Base-by-base conservation (phyloP, 2,329 filamentous ascomycete genomes). In the Claviceps pazoutovae region DNA sequence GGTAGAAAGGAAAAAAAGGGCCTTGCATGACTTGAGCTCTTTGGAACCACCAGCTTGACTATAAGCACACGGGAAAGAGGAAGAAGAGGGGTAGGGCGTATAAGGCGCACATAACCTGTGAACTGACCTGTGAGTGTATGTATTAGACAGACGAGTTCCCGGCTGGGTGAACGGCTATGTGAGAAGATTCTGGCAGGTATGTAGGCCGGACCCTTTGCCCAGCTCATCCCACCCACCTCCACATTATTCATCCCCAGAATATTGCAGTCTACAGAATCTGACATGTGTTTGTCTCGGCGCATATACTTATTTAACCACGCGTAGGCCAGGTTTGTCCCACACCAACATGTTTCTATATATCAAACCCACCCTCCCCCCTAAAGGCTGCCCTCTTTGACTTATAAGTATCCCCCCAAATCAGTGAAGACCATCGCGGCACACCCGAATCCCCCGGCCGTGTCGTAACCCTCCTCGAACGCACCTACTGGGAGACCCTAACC, bases 151-250 rank as follows among this genome's bases (percentile, higher is more conserved):
- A 60, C 79, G 89, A 53, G 74, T 97, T 30, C 87, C 89, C 2
- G 93, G 91, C 47, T 96, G 88, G 73, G 89, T 97, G 21, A 86
- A 83, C 59, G 89, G 90, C 59, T 98, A 96, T 66, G 90, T 98
- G 42, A 83, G 93, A 53, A 80, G 93, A 39, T 97, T 98, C 69
- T 98, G 93, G 93, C 93, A 98, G 82, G 91, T 94, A 75, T 61
- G 84, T 44, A 5, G 26, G 37, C 16, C 6, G 30, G 30, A 34
- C 4, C 6, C 17, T 7, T 19, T n/a, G 23, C 23, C 19, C n/a
- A 30, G 19, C n/a, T 30, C 19, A n/a, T 16, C 2, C 8, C 14
- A 38, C 8, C 7, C 21, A 26, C 11, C 23, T 14, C 11, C 2
- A 23, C 21, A 23, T 34, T 34, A 0, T n/a, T 13, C 42, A 23